Evolutionary conservation across 2,329 filamentous ascomycete genomes (phyloP), one percentile per base, ranked within the genome.

Genomic region (Orbilia javanica): DNA sequence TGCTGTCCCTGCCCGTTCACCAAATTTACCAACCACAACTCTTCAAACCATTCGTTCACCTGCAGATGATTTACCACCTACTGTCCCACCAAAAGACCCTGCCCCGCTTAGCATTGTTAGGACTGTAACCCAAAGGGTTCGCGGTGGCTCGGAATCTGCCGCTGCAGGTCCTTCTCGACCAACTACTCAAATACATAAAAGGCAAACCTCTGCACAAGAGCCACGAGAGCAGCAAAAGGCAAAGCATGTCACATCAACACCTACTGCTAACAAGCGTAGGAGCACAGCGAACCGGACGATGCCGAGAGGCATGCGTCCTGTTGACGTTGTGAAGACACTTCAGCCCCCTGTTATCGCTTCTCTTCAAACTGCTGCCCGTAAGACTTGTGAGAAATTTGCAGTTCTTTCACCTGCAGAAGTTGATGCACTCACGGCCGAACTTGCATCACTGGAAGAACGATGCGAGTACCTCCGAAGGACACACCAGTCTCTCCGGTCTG

Each of bases 381-480:
- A 88, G 31, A 90, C 91, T 82, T 88, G 88, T 0, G 86, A 87
- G 42, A 86, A 88, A 31, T 92, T 92, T 79, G 89, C 91, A 83
- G 87, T 92, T n/a, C 85, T 92, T 22, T 85, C 84, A 55, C 86
- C 86, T 64, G 87, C 88, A 27, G 89, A 92, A 79, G 90, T 92
- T 13, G 89, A 91, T 63, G 85, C 85, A 18, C 86, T 93, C 4
- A 92, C 91, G 15, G 25, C 80, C 91, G 88, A 92, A 94, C 85
- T 89, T 94, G 67, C 89, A 90, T 62, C 89, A 88, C 73, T 86
- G 94, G n/a, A 92, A 94, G 81, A 91, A 93, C 89, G 92, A 70
- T 92, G 90, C 69, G 91, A 93, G 80, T 94, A 94, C 82, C 89
- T 94, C 60, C 90, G 92, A 55, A 91, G 89, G 79, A 94, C 92